Evolutionary conservation across 2,329 filamentous ascomycete genomes (phyloP).

Genomic region (Ascosphaera pollenicola): DNA sequence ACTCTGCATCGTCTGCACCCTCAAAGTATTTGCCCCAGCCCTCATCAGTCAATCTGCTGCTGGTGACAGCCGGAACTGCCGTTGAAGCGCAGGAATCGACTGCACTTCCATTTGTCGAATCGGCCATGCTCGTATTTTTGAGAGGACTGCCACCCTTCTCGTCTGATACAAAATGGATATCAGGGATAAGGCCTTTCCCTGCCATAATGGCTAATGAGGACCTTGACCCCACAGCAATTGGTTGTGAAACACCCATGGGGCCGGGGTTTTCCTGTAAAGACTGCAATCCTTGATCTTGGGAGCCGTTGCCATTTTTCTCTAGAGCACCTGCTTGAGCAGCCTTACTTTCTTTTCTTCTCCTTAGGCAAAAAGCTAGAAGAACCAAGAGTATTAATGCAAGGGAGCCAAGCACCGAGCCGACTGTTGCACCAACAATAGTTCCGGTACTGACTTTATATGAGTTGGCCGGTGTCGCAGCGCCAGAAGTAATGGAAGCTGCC

Average conservation of each 20-base stretch:
- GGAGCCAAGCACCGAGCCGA: constrained; percentile 61
- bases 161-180: not conserved
- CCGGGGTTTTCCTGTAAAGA: constrained; percentile 20
- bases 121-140: not conserved
- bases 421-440: constrained; percentile 56
- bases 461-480: constrained; percentile 13
- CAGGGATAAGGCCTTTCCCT: constrained; percentile 6
- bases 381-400: constrained; percentile 47
- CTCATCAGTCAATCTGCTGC: constrained; percentile 23
- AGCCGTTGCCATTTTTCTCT: constrained; percentile 32
- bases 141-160: not conserved
- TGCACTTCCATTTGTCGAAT: not conserved
- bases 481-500: constrained; percentile 9
- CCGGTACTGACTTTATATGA: constrained; percentile 13
- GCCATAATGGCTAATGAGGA: constrained; percentile 20
- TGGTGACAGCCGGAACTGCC: not conserved
- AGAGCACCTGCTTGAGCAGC: constrained; percentile 1
- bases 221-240: constrained; percentile 8
- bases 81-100: not conserved
- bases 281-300: constrained; percentile 23
- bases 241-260: constrained; percentile 12
- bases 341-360: constrained; percentile 32
- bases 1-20: constrained; percentile 9
- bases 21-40: constrained; percentile 28
- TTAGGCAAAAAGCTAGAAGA: constrained; percentile 41